phyloP scores from a whole-genome alignment of 768 basidiomycete species.

The Fibroporia radiculosa region DNA sequence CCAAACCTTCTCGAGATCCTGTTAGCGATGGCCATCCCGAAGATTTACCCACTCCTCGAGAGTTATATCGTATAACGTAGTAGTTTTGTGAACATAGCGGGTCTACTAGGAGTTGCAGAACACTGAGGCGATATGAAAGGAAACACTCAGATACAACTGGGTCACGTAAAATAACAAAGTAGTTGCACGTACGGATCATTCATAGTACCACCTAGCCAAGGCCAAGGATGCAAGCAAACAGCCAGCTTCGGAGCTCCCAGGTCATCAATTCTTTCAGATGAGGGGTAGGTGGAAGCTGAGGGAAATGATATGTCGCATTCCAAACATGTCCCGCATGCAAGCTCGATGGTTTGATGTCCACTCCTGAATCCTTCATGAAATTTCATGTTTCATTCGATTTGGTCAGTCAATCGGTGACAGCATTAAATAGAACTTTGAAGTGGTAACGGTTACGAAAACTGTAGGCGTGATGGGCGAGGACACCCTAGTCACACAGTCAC shows the following conservation, averaged over 20 bases:
- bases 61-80: conserved; percentile 65
- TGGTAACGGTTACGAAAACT: neutral
- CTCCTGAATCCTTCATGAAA: neutral
- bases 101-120: conserved; percentile 33
- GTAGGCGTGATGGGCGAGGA: neutral
- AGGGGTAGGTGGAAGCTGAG: neutral
- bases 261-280: neutral
- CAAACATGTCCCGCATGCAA: conserved; percentile 17
- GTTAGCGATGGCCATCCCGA: conserved; percentile 69
- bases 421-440: too few relatives aligned
- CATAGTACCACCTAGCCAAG: conserved; percentile 75
- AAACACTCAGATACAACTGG: neutral
- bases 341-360: conserved; percentile 10
- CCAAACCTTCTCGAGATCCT: conserved; percentile 61
- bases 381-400: neutral
- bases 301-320: conserved; percentile 13
- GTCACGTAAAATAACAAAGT: too few relatives aligned
- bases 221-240: conserved; percentile 79
- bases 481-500: neutral
- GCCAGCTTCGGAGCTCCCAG: conserved; percentile 37
- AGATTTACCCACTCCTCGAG: conserved; percentile 69
- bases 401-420: too few relatives aligned
- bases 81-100: conserved; percentile 39
- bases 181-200: conserved; percentile 73
- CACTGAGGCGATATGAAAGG: conserved; percentile 26